Evolutionary conservation across 352 stramenopile species (phyloP).

Genomic region (Pythium diclinum): DNA sequence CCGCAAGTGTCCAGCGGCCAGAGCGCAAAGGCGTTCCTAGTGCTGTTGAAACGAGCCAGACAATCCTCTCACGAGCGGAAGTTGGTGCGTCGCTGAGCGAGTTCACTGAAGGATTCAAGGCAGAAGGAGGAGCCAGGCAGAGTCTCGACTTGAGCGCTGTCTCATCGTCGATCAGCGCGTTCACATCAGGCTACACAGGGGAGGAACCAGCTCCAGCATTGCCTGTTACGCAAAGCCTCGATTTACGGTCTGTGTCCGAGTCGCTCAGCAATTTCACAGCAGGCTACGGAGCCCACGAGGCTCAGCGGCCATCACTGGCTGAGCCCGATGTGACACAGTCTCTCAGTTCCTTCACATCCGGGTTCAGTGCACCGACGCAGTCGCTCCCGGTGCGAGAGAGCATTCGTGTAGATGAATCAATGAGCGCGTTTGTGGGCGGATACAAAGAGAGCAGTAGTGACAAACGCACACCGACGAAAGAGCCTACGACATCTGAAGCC

Average conservation of each 20-base stretch:
- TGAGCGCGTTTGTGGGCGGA: conserved; percentile 32
- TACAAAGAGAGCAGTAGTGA: conserved; percentile 6
- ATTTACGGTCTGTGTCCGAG: conserved; percentile 10
- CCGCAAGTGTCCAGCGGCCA: background rate
- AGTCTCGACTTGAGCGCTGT: conserved; percentile 17
- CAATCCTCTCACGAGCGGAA: background rate
- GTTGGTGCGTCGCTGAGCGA: conserved; percentile 38
- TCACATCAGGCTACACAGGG: conserved; percentile 25
- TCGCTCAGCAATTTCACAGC: conserved; percentile 23
- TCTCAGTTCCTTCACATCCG: conserved; percentile 19
- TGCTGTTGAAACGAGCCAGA: conserved; percentile 3
- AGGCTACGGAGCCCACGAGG: conserved; percentile 8
- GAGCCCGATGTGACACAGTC: conserved; percentile 6
- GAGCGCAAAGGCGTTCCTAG: conserved; percentile 5
- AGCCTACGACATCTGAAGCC: background rate
- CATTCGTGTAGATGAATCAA: conserved; percentile 22
- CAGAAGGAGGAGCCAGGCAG: background rate
- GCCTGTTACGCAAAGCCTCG: conserved; percentile 3
- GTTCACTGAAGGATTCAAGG: conserved; percentile 37
- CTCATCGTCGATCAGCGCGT: conserved; percentile 20
- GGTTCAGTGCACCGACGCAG: conserved; percentile 10
- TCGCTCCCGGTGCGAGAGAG: conserved; percentile 9
- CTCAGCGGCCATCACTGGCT: background rate
- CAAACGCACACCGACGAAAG: background rate
- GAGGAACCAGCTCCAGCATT: background rate